Evolutionary conservation across 2,329 filamentous ascomycete species (phyloP), one percentile per base, ranked within the genome.

Genomic region (Pyricularia pennisetigena): DNA sequence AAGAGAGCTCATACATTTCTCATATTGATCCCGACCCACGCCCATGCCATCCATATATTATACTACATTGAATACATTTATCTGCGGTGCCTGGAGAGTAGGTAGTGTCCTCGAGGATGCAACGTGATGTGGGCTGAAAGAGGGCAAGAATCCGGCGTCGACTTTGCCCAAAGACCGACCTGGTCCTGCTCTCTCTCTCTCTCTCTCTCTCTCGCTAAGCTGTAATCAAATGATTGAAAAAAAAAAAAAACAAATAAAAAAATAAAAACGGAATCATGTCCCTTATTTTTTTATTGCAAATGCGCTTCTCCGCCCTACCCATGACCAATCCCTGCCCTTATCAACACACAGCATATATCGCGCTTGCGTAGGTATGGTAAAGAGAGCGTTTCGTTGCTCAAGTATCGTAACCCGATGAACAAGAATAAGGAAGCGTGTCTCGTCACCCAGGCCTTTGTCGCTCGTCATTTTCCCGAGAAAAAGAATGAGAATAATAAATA

Each of bases 61-160:
- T 67, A 49, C 23, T 67, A 67, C 66, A 67, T 67, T 63, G 62
- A 61, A 63, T 67, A 67, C 66, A 67, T 63, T 67, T 49, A 41
- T 32, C 26, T 67, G 57, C 57, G 62, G 20, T 54, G 41, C 41
- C 41, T 59, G 24, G 30, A 66, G 35, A 30, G 54, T 57, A 59
- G 65, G 30, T 41, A 41, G n/a, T 66, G 28, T 54, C 65, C 65
- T 66, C 41, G 65, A 66, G 65, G 20, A 66, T 49, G 54, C 65
- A 28, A 28, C 28, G 65, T 32, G 41, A 59, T 49, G 16, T 66
- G 20, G 35, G 41, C 65, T 26, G 41, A 66, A 66, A 66, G 35
- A n/a, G 16, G 49, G 9, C 28, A 57, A 20, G 35, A 26, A 12
- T n/a, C 26, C 14, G 30, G 23, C 6, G 24, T 62, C 59, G 24